A percentile compares a stretch with the other conserved stretches of the same genome.
Conservation (phyloP, 2,329 filamentous ascomycete species). For the Phyllosticta ampelicida region DNA sequence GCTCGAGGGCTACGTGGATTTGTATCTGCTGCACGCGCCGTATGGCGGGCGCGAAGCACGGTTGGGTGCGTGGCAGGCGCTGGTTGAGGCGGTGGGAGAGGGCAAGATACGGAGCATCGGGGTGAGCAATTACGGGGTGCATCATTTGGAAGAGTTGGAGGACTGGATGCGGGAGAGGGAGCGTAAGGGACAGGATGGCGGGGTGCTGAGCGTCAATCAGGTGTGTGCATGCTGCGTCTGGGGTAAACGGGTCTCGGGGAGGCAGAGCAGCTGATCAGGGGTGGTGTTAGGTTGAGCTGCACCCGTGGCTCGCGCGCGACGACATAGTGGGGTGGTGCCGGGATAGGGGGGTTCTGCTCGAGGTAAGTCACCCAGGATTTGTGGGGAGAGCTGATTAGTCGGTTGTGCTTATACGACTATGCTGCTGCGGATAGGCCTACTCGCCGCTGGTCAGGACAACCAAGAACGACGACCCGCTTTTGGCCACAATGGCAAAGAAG, state of each 20-base stretch:
- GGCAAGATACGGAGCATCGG: slow-evolving; percentile 44
- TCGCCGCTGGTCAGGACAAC: slow-evolving; percentile 34
- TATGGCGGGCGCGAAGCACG: slow-evolving; percentile 41
- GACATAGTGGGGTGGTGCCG: slow-evolving; percentile 73
- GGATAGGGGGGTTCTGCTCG: slow-evolving; percentile 38
- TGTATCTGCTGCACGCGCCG: slow-evolving; percentile 41
- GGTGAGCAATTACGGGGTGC: slow-evolving; percentile 45
- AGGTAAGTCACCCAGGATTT: slow-evolving; percentile 17
- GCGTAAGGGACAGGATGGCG: slow-evolving; percentile 49
- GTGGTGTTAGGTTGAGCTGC: slow-evolving; percentile 54
- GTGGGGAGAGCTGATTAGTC: not conserved
- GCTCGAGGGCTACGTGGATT: slow-evolving; percentile 29
- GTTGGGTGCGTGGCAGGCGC: slow-evolving; percentile 43
- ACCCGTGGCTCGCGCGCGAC: slow-evolving; percentile 73
- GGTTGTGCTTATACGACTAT: not conserved
- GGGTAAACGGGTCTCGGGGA: not conserved
- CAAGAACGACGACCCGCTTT: slow-evolving; percentile 42
- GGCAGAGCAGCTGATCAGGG: not conserved
- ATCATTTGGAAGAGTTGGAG: slow-evolving; percentile 45
- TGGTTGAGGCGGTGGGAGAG: slow-evolving; percentile 41
- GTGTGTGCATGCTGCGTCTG: slow-evolving; percentile 22
- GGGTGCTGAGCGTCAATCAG: slow-evolving; percentile 72
- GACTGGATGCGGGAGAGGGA: slow-evolving; percentile 50
- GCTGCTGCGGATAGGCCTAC: slow-evolving; percentile 26
- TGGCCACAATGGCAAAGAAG: slow-evolving; percentile 44